phyloP scores from a whole-genome alignment of 768 basidiomycete species.

The Mycena filopes region DNA sequence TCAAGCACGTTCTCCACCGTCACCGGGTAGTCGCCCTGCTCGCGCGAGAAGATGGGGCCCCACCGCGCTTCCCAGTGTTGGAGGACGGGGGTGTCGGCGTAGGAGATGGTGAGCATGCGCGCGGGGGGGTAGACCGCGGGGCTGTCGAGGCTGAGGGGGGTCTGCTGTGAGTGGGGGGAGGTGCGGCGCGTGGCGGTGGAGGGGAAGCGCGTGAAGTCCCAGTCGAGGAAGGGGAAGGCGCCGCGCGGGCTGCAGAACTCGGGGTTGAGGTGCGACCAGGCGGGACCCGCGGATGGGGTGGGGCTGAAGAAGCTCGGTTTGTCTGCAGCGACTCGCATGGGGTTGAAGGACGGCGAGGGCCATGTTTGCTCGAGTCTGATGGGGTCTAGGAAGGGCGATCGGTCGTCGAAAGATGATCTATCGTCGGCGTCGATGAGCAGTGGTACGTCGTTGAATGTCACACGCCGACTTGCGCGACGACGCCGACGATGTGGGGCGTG shows the following conservation, averaged over 20 bases:
- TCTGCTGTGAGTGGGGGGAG: background rate
- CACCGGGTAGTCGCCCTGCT: slow-evolving; percentile 19
- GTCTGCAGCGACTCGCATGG: no score
- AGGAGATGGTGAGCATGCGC: slow-evolving; percentile 15
- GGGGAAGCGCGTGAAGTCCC: slow-evolving; percentile 23
- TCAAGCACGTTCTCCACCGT: slow-evolving; percentile 46
- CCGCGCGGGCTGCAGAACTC: slow-evolving; percentile 15
- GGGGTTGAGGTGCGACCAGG: slow-evolving; percentile 7
- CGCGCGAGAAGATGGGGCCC: slow-evolving; percentile 21
- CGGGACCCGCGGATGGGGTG: background rate
- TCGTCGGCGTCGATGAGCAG: background rate
- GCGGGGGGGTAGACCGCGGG: slow-evolving; percentile 14
- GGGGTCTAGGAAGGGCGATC: no score
- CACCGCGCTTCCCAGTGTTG: background rate
- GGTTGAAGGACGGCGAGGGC: no score
- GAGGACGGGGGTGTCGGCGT: slow-evolving; percentile 2
- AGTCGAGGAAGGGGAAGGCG: slow-evolving; percentile 3
- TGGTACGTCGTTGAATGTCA: background rate
- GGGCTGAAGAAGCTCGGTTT: no score
- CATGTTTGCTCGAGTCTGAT: no score
- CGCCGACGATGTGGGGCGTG: no score
- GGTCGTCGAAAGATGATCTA: background rate
- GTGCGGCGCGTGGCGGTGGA: slow-evolving; percentile 4
- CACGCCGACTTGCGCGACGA: background rate
- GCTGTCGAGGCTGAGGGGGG: background rate